These are phyloP conservation scores for Blastobotrys parvus DNA, from an alignment of 805 yeast genomes.

Conservation along the genomic window DNA sequence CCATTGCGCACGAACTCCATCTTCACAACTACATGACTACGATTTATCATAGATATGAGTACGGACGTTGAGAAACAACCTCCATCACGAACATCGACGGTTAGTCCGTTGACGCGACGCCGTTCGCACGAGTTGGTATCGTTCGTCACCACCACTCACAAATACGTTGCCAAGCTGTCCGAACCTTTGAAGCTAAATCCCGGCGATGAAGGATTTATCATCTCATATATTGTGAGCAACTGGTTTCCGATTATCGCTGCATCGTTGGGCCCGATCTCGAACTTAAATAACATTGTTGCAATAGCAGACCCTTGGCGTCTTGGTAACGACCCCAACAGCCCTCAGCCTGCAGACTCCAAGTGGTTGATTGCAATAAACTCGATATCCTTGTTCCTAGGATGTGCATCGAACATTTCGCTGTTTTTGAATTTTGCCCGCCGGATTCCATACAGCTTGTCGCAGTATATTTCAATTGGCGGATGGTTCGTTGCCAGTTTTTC, in stretches of 20 bases:
- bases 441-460: constrained; percentile 52
- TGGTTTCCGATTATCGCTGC: constrained; percentile 71
- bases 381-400: constrained; percentile 55
- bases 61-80: too few species aligned
- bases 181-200: constrained; percentile 4
- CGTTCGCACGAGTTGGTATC: neutral
- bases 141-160: neutral
- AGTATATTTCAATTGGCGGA: constrained; percentile 49
- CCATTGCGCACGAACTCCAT: too few species aligned
- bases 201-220: constrained; percentile 8
- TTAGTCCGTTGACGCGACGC: too few species aligned
- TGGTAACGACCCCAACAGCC: constrained; percentile 9
- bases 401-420: constrained; percentile 59
- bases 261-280: constrained; percentile 71
- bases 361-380: constrained; percentile 51
- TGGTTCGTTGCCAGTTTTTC: constrained; percentile 55
- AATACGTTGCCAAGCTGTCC: neutral
- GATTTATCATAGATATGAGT: too few species aligned
- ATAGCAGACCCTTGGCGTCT: constrained; percentile 61
- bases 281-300: constrained; percentile 64
- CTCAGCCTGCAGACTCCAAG: constrained; percentile 22
- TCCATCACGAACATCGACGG: too few species aligned
- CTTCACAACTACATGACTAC: too few species aligned
- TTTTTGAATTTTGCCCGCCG: constrained; percentile 54
- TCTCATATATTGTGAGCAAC: constrained; percentile 62